Evolutionary conservation across 139 green algal species (phyloP), one percentile per base, ranked within the genome.

Genomic region (Micromonas pusilla): DNA sequence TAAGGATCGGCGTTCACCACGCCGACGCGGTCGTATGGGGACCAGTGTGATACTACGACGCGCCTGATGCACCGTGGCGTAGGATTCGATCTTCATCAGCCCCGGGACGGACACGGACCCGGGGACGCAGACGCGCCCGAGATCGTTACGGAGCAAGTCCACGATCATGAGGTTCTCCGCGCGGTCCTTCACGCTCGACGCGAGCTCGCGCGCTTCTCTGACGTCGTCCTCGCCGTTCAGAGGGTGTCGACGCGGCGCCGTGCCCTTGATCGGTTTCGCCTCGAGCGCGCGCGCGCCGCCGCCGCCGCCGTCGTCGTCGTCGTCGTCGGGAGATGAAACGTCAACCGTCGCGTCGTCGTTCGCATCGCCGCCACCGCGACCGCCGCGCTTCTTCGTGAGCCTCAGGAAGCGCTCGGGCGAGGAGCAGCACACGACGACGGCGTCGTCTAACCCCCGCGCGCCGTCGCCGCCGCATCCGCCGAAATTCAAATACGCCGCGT

Each of bases 141-240:
- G 89, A 82, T 99, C 95, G 81, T 99, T 98, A 31, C 95, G 87
- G 62, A 99, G 85, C 77, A 99, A 87, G 87, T 99, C 95, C 45
- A 98, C 94, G 52, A 99, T 99, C 95, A 99, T 99, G n/a, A 99
- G 86, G 79, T 99, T 99, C 84, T 99, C 95, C 6, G 94, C 92
- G 3, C 92, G 86, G 73, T 97, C 93, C 87, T 98, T 99, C 66
- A 94, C 92, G 21, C 86, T 93, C 52, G 60, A 28, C 30, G 76
- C 79, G 26, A 94, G 85, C 53, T 72, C 83, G 31, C 62, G 67
- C 13, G 84, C 85, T 26, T 89, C 72, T 2, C 72, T 70, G n/a
- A 68, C 80, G 72, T 98, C 95, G 1, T 84, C 78, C 4, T 79
- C 77, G 2, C 37, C 70, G 72, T 31, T 52, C 32, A 70, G 52